phyloP scores from a whole-genome alignment of 1,139 yeast species.

The Candida sojae region DNA sequence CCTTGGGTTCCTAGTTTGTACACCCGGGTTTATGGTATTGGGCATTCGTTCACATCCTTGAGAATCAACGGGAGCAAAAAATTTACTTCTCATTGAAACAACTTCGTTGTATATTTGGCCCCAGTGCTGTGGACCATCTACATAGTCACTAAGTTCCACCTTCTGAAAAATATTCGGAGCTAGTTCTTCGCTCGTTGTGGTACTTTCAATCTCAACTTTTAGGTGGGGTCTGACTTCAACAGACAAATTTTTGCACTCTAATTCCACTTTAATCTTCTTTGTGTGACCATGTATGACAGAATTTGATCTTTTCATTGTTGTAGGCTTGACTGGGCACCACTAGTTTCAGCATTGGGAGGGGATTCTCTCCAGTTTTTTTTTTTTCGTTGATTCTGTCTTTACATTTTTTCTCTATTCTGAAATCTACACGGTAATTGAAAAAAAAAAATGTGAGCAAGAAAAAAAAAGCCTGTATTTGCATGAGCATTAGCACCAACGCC shows the following conservation, averaged over 20 bases:
- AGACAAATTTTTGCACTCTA: neutral
- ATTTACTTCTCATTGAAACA: conserved; percentile 62
- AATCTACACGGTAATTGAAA: too few species aligned
- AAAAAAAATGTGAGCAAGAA: conserved; percentile 1
- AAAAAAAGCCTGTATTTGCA: neutral
- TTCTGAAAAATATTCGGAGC: conserved; percentile 18
- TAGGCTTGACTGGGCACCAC: neutral
- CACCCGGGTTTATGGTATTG: conserved; percentile 35
- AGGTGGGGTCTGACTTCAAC: conserved; percentile 4
- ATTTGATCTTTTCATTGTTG: neutral
- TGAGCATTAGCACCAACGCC: neutral
- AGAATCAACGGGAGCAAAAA: conserved; percentile 80
- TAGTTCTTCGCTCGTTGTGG: neutral
- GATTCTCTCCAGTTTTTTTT: too few species aligned
- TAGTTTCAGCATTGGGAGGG: too few species aligned
- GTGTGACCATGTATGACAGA: neutral
- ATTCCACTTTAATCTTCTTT: conserved; percentile 6
- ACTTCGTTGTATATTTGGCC: conserved; percentile 59
- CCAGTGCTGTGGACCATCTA: conserved; percentile 48
- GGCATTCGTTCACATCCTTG: conserved; percentile 88
- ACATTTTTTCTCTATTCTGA: too few species aligned
- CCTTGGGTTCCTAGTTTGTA: conserved; percentile 32
- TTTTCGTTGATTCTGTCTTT: too few species aligned
- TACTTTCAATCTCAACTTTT: conserved; percentile 14
- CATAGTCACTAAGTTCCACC: conserved; percentile 14